Evolutionary conservation across 2,329 filamentous ascomycete species (phyloP), one percentile per base, ranked within the genome.

Genomic region (Teratosphaeria nubilosa): DNA sequence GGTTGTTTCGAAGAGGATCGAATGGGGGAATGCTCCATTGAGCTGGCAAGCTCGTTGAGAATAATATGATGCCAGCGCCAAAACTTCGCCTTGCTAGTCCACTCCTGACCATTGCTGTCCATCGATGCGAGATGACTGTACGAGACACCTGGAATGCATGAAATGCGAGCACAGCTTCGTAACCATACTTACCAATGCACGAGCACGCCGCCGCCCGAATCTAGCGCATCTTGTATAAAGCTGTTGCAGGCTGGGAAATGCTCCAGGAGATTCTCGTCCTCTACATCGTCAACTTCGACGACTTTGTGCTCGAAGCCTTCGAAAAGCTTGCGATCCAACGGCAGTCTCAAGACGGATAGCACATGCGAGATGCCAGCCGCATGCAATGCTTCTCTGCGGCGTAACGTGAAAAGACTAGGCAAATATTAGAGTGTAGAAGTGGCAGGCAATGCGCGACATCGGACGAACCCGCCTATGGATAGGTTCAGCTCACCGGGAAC

Each of bases 281-380:
- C 89, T 55, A 91, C 83, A 76, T 99, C 94, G 72, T 97, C 89
- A 51, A 96, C 84, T 64, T 95, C 87, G 63, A 97, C 87, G 60
- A 85, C 80, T 65, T 90, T 80, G 71, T 95, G 90, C 63, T 85
- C 76, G 71, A 59, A 68, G 50, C 80, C 77, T 62, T 82, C 78
- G 68, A 83, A 85, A 48, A 80, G 78, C 60, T 76, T 75, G 64
- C 80, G 74, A 65, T 82, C 77, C 54, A 82, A 73, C 51, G 82
- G 80, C 65, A 86, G 80, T 53, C 83, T 82, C 60, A 92, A 74
- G 48, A 94, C 88, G 4, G 91, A 95, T n/a, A 97, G 79, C 31
- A 97, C 82, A 74, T 96, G 91, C 2, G 91, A 95, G 71, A 99
- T 90, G 64, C 86, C 85, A 64, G 85, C 83, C 62, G 87, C 82